These are phyloP conservation scores for Cladosporium sphaerospermum DNA, from an alignment of 2,329 filamentous ascomycete genomes.

Conservation along the genomic window DNA sequence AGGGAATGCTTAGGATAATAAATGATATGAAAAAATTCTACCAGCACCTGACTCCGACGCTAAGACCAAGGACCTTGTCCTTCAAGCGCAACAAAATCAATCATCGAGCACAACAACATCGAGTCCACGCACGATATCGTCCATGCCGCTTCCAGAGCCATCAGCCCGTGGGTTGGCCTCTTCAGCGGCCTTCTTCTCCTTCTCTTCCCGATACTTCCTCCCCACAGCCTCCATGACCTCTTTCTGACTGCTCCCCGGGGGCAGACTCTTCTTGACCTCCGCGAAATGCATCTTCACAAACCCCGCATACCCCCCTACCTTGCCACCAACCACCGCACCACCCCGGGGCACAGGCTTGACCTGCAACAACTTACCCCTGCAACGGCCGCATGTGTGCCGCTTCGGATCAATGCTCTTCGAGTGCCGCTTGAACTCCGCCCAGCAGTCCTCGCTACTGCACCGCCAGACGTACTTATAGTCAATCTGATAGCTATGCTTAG, in stretches of 20 bases:
- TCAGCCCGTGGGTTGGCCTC: background rate
- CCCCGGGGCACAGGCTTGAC: constrained; percentile 66
- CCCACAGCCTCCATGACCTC: constrained; percentile 65
- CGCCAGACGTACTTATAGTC: constrained; percentile 89
- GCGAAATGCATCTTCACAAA: constrained; percentile 65
- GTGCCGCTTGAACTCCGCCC: constrained; percentile 71
- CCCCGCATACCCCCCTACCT: constrained; percentile 47
- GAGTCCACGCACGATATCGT: constrained; percentile 16
- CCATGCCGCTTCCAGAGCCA: constrained; percentile 7
- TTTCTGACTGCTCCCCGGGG: constrained; percentile 51
- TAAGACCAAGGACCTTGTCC: background rate
- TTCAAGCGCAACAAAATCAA: constrained; percentile 1
- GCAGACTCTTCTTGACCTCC: constrained; percentile 51
- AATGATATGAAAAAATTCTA: background rate
- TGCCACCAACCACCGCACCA: constrained; percentile 19
- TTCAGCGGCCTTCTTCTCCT: constrained; percentile 25
- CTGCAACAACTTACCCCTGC: constrained; percentile 63
- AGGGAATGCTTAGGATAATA: background rate
- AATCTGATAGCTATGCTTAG: constrained; percentile 83
- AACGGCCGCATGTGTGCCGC: constrained; percentile 70
- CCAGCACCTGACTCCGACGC: background rate
- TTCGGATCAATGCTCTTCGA: constrained; percentile 73
- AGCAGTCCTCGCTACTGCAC: constrained; percentile 56
- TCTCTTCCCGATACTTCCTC: constrained; percentile 52
- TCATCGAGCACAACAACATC: constrained; percentile 20